These are phyloP conservation scores for Entomortierella parvispora DNA, from an alignment of 192 early-diverging fungal genomes.

Conservation along the genomic window DNA sequence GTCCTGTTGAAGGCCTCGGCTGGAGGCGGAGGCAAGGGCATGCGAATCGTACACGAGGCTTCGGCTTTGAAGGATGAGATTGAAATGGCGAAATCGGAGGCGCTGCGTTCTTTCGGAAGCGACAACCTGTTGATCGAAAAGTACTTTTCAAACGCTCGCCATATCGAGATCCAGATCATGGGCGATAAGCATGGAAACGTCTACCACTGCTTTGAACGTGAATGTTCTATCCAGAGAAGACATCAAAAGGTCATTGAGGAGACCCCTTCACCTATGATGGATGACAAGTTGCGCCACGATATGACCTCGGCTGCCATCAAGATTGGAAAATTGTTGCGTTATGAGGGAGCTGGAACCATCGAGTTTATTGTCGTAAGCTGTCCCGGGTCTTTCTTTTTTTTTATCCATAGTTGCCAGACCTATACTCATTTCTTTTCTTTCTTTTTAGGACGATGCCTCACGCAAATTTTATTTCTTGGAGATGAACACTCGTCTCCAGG, in stretches of 20 bases:
- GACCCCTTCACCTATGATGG: slow-evolving; percentile 63
- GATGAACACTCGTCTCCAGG: slow-evolving; percentile 75
- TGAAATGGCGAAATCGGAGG: slow-evolving; percentile 63
- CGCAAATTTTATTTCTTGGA: slow-evolving; percentile 73
- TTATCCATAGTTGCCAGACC: neutral
- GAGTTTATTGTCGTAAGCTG: slow-evolving; percentile 69
- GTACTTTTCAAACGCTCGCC: slow-evolving; percentile 64
- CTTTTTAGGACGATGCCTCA: slow-evolving; percentile 51
- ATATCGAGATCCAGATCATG: slow-evolving; percentile 70
- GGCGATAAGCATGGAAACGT: slow-evolving; percentile 68
- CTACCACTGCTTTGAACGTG: slow-evolving; percentile 66
- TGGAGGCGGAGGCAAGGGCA: slow-evolving; percentile 75
- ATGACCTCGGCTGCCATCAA: slow-evolving; percentile 61
- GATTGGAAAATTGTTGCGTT: slow-evolving; percentile 60
- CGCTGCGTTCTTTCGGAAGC: slow-evolving; percentile 66
- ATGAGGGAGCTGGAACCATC: slow-evolving; percentile 69
- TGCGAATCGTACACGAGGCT: slow-evolving; percentile 65
- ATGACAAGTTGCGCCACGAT: slow-evolving; percentile 50
- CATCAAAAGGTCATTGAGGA: slow-evolving; percentile 77
- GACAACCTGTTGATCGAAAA: slow-evolving; percentile 68
- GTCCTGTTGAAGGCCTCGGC: slow-evolving; percentile 70
- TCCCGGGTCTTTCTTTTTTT: neutral
- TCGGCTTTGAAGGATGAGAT: slow-evolving; percentile 64
- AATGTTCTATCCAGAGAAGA: slow-evolving; percentile 72
- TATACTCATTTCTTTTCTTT: neutral